Percentiles rank a stretch among this genome's conserved stretches.
These are phyloP conservation scores for Ilyonectria mors-panacis DNA, from an alignment of 2,329 filamentous ascomycete genomes.

Conservation along the genomic window DNA sequence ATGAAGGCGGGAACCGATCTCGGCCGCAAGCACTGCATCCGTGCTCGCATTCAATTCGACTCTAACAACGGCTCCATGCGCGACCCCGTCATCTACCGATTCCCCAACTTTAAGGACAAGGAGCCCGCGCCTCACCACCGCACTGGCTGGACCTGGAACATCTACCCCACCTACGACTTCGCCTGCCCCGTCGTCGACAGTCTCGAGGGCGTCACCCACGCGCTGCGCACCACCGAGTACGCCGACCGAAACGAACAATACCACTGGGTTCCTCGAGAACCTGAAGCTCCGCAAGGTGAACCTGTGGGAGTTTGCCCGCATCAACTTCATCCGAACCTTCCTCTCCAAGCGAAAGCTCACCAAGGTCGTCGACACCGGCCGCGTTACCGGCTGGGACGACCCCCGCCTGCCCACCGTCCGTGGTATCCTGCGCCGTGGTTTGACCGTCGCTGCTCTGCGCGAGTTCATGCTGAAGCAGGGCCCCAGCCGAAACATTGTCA, in stretches of 20 bases:
- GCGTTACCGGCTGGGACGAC: conserved; percentile 89
- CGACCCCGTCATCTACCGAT: conserved; percentile 97
- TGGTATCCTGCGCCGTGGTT: conserved; percentile 82
- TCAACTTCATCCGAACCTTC: conserved; percentile 88
- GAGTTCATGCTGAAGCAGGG: conserved; percentile 91
- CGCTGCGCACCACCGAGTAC: conserved; percentile 88
- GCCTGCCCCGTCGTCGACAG: conserved; percentile 87
- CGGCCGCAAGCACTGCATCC: conserved; percentile 89
- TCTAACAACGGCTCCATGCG: conserved; percentile 96
- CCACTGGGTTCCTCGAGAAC: conserved; percentile 86
- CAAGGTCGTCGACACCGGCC: conserved; percentile 82
- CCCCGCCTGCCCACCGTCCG: conserved; percentile 89
- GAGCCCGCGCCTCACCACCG: conserved; percentile 75
- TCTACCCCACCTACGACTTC: conserved; percentile 91
- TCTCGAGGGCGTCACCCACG: conserved; percentile 86
- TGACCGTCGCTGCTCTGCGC: conserved; percentile 83
- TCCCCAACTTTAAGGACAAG: conserved; percentile 73
- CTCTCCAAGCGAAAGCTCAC: conserved; percentile 90
- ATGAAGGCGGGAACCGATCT: conserved; percentile 91
- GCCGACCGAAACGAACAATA: conserved; percentile 90
- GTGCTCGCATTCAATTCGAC: conserved; percentile 92
- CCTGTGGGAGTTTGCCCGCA: conserved; percentile 88
- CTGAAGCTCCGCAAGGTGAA: conserved; percentile 82
- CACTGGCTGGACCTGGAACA: conserved; percentile 85
- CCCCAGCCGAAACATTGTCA: conserved; percentile 85